Evolutionary conservation across 495 filamentous ascomycete genomes (phyloP).

Genomic region (Aspergillus sparsus): DNA sequence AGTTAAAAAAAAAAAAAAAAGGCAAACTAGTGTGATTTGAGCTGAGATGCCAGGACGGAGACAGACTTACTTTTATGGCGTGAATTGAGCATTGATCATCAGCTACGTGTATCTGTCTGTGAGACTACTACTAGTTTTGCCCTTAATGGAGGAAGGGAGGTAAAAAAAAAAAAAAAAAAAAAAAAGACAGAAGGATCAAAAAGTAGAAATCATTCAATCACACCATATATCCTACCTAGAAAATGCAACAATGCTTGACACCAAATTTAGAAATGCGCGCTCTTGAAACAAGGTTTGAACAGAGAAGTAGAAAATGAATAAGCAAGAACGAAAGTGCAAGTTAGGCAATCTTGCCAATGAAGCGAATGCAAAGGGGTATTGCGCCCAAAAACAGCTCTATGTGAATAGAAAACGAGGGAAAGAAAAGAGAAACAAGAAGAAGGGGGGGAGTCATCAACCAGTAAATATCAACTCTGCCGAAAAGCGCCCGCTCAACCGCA

Average conservation of each 20-base stretch:
- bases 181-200: neutral
- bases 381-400: neutral
- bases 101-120: too few relatives aligned
- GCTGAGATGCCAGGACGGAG: too few relatives aligned
- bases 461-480: too few relatives aligned
- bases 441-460: neutral
- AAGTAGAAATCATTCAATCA: neutral
- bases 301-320: neutral
- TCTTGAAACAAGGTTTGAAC: neutral
- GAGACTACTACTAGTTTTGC: neutral
- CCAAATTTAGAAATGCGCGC: neutral
- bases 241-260: neutral
- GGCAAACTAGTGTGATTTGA: too few relatives aligned
- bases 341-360: neutral
- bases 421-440: neutral
- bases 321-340: neutral
- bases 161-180: too few relatives aligned
- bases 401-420: neutral
- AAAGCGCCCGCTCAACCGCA: slow-evolving; percentile 2
- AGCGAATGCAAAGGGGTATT: neutral
- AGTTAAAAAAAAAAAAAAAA: too few relatives aligned
- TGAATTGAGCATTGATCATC: too few relatives aligned
- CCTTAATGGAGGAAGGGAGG: neutral
- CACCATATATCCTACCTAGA: neutral
- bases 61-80: too few relatives aligned